phyloP scores from a whole-genome alignment of 768 basidiomycete species.

The Tulasnella sp. region DNA sequence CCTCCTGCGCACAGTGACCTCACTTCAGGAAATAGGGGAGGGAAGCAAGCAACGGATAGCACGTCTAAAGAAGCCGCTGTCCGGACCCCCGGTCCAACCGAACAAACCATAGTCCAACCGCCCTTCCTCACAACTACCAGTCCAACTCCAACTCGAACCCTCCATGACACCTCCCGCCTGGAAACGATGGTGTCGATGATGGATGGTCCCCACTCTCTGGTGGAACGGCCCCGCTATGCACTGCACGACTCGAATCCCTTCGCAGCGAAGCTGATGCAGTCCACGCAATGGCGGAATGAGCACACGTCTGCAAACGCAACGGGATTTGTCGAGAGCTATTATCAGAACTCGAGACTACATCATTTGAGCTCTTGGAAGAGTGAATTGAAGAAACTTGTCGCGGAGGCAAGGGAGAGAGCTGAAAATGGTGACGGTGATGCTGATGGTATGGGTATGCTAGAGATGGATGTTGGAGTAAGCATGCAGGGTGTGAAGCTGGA shows the following conservation, averaged over 20 bases:
- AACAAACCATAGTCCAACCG: not conserved
- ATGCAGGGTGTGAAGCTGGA: constrained; percentile 27
- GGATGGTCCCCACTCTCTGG: constrained; percentile 35
- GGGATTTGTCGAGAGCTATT: constrained; percentile 78
- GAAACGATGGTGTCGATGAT: constrained; percentile 14
- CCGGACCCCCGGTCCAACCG: not conserved
- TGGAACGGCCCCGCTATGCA: constrained; percentile 53
- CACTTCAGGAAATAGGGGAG: too few relatives aligned
- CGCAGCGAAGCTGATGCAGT: constrained; percentile 69
- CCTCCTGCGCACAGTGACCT: too few relatives aligned
- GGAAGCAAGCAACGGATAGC: not conserved
- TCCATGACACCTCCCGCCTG: not conserved
- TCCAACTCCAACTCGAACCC: not conserved
- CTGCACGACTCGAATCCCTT: constrained; percentile 54
- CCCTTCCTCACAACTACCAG: not conserved
- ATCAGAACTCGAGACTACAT: constrained; percentile 78
- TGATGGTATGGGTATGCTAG: not conserved
- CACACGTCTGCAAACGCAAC: constrained; percentile 73
- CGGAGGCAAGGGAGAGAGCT: constrained; percentile 63
- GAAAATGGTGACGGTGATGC: constrained; percentile 32
- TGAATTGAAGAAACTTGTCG: constrained; percentile 70
- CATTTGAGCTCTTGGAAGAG: constrained; percentile 88
- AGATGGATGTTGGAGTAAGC: constrained; percentile 18
- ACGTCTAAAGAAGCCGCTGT: not conserved
- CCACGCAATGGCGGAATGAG: constrained; percentile 74